Evolutionary conservation across 352 stramenopile genomes (phyloP).

Genomic region (Pythium scleroteichum): DNA sequence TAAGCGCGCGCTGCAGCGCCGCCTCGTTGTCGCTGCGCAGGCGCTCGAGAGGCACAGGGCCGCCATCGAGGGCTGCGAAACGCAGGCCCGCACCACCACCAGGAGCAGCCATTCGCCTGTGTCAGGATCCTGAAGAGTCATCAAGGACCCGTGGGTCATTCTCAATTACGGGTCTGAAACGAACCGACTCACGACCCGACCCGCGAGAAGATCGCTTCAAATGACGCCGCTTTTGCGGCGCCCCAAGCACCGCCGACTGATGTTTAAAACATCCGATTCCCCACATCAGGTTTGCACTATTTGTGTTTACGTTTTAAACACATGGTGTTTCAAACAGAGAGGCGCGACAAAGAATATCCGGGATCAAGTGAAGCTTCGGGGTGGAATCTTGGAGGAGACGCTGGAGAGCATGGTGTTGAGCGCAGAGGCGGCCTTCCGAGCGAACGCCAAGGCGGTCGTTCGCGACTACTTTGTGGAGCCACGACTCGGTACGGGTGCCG

Average conservation of each 20-base stretch:
- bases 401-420: slow-evolving; percentile 47
- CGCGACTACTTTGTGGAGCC: slow-evolving; percentile 88
- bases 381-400: slow-evolving; percentile 3
- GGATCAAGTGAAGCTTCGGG: slow-evolving; percentile 17
- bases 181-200: neutral
- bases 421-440: slow-evolving; percentile 68
- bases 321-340: slow-evolving; percentile 16
- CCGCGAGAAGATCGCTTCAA: slow-evolving; percentile 22
- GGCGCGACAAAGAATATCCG: slow-evolving; percentile 9
- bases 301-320: neutral
- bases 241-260: slow-evolving; percentile 2
- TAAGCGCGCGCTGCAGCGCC: slow-evolving; percentile 41
- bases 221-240: neutral
- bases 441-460: slow-evolving; percentile 78
- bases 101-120: neutral
- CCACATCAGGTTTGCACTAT: too few species aligned
- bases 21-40: slow-evolving; percentile 49
- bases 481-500: slow-evolving; percentile 57
- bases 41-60: slow-evolving; percentile 13
- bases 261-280: slow-evolving; percentile 8
- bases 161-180: neutral
- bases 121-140: slow-evolving; percentile 22
- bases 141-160: neutral
- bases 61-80: slow-evolving; percentile 16
- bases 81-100: neutral